phyloP scores from a whole-genome alignment of 2,329 filamentous ascomycete genomes.

The Xylaria sp. region DNA sequence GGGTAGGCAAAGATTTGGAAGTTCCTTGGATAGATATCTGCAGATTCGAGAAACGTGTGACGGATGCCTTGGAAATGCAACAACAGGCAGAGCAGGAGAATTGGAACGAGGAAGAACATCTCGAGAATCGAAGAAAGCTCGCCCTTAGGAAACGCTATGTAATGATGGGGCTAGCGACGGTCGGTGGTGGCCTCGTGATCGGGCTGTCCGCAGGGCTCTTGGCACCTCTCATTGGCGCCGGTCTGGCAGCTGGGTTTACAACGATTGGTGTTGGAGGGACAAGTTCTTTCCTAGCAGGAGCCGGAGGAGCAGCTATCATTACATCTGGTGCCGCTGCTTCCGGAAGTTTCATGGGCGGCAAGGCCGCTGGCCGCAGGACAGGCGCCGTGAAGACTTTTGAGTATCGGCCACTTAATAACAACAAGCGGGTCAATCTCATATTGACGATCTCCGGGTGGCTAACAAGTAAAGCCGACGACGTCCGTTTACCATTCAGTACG shows the following conservation, averaged over 20 bases:
- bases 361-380: slow-evolving; percentile 86
- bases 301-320: slow-evolving; percentile 92
- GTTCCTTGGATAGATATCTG: slow-evolving; percentile 94
- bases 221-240: slow-evolving; percentile 92
- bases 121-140: slow-evolving; percentile 84
- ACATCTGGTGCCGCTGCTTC: slow-evolving; percentile 89
- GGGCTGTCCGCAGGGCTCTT: slow-evolving; percentile 92
- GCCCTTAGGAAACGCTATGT: slow-evolving; percentile 86
- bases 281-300: slow-evolving; percentile 86
- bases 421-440: slow-evolving; percentile 95
- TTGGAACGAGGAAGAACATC: slow-evolving; percentile 96
- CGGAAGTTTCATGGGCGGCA: slow-evolving; percentile 85
- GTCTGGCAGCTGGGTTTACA: slow-evolving; percentile 92
- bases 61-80: slow-evolving; percentile 97
- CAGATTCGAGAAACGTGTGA: slow-evolving; percentile 96
- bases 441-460: slow-evolving; percentile 98
- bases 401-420: slow-evolving; percentile 96
- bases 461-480: slow-evolving; percentile 97
- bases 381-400: slow-evolving; percentile 97
- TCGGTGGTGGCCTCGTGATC: slow-evolving; percentile 94
- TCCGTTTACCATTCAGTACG: slow-evolving; percentile 93
- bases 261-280: slow-evolving; percentile 95
- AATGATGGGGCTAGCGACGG: slow-evolving; percentile 96
- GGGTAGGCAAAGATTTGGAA: slow-evolving; percentile 81
- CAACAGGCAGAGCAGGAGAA: slow-evolving; percentile 94